phyloP scores from a whole-genome alignment of 2,329 filamentous ascomycete species.

The Clarireedia paspali region DNA sequence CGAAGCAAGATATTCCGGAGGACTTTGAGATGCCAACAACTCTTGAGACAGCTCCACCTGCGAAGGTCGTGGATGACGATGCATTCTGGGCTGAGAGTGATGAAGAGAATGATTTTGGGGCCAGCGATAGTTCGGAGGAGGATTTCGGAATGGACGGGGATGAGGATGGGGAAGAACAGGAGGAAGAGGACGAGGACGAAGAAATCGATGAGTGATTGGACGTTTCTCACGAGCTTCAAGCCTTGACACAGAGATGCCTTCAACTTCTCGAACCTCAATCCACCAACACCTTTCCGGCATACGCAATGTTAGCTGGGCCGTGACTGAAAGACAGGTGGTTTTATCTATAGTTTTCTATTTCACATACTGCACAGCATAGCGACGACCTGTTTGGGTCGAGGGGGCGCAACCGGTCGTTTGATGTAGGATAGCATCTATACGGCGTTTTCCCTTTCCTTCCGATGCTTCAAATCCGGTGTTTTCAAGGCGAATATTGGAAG shows the following conservation, averaged over 20 bases:
- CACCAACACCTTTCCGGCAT: neutral
- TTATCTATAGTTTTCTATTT: slow-evolving; percentile 13
- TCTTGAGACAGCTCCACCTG: slow-evolving; percentile 50
- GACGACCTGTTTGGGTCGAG: slow-evolving; percentile 10
- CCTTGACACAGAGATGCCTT: no score
- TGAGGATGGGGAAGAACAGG: slow-evolving; percentile 46
- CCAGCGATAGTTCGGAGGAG: slow-evolving; percentile 57
- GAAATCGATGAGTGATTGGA: slow-evolving; percentile 17
- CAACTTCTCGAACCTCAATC: neutral
- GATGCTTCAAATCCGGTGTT: neutral
- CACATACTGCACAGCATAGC: slow-evolving; percentile 22
- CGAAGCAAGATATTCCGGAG: slow-evolving; percentile 70
- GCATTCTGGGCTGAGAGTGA: slow-evolving; percentile 78
- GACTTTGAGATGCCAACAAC: slow-evolving; percentile 78
- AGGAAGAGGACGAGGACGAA: slow-evolving; percentile 41
- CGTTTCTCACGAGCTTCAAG: no score
- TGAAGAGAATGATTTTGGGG: slow-evolving; percentile 70
- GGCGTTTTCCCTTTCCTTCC: slow-evolving; percentile 12
- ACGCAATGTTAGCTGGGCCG: neutral
- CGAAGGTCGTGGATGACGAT: slow-evolving; percentile 63
- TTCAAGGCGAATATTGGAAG: slow-evolving; percentile 6
- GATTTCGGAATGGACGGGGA: slow-evolving; percentile 54
- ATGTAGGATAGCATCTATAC: slow-evolving; percentile 11
- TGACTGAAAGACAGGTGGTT: neutral
- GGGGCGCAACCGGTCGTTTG: slow-evolving; percentile 18